Evolutionary conservation across 148 eudicot genomes (phyloP).

Genomic region (Rhododendron molle): DNA sequence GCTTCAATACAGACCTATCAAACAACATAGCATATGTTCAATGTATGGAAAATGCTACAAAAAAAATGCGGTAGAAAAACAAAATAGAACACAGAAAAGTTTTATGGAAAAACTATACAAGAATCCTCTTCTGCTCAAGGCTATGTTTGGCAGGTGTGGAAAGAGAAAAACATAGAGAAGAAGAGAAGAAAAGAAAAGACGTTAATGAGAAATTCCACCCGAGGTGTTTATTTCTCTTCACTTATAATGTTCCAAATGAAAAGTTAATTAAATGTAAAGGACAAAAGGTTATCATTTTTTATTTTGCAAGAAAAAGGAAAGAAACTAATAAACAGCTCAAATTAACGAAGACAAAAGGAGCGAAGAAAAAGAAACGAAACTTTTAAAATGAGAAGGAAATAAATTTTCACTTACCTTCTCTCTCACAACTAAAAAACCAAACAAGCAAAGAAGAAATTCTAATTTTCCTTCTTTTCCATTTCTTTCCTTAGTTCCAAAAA

Average conservation of each 20-base stretch:
- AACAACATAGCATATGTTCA: neutral
- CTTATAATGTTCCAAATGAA: neutral
- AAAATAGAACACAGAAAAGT: neutral
- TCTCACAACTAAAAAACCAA: neutral
- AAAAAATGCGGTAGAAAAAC: neutral
- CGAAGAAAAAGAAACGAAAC: neutral
- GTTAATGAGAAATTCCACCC: neutral
- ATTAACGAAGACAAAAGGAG: neutral
- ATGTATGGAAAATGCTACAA: neutral
- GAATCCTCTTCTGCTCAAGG: neutral
- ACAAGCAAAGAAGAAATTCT: neutral
- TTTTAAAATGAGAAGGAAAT: neutral
- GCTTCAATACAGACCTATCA: conserved; percentile 46
- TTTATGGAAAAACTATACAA: neutral
- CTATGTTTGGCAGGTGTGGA: neutral
- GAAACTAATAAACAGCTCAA: neutral
- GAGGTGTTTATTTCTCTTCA: neutral
- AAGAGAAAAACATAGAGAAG: neutral
- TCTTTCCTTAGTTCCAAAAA: neutral
- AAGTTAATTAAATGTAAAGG: neutral
- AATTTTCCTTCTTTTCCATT: neutral
- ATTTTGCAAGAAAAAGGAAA: neutral
- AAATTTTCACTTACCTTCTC: neutral
- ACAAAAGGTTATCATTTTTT: neutral
- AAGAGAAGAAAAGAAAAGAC: neutral